phyloP scores from a whole-genome alignment of 768 basidiomycete genomes.

The Boletus subcaerulescens region DNA sequence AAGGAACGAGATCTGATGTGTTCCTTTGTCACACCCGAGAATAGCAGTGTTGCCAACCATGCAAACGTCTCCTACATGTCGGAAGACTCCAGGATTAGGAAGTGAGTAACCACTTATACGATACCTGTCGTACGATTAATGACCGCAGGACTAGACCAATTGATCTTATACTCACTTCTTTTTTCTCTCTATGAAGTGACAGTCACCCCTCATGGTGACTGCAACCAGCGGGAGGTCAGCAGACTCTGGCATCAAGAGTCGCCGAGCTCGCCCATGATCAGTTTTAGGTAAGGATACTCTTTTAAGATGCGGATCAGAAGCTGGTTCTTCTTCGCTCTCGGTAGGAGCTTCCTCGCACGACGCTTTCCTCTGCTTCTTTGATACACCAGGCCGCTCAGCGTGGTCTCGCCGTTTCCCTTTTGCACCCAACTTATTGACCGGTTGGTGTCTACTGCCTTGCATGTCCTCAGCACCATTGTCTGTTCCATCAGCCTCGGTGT shows the following conservation, averaged over 20 bases:
- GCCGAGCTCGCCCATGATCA: slow-evolving; percentile 30
- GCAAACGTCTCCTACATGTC: slow-evolving; percentile 47
- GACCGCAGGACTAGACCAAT: slow-evolving; percentile 2
- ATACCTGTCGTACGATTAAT: slow-evolving; percentile 26
- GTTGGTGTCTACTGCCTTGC: not conserved
- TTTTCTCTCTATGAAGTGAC: slow-evolving; percentile 40
- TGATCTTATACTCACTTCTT: slow-evolving; percentile 25
- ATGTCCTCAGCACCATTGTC: not conserved
- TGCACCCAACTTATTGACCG: slow-evolving; percentile 11
- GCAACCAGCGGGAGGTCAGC: slow-evolving; percentile 37
- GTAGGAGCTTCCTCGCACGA: slow-evolving; percentile 10
- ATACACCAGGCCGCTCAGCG: not conserved
- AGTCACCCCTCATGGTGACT: slow-evolving; percentile 45
- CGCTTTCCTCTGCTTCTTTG: slow-evolving; percentile 8
- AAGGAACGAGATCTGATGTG: slow-evolving; percentile 42
- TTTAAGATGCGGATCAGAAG: slow-evolving; percentile 23
- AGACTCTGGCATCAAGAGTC: slow-evolving; percentile 29
- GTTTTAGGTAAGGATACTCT: slow-evolving; percentile 34
- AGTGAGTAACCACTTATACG: slow-evolving; percentile 38
- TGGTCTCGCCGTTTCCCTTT: slow-evolving; percentile 7
- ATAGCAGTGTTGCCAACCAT: slow-evolving; percentile 40
- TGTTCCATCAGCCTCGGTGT: slow-evolving; percentile 6
- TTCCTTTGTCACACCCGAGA: slow-evolving; percentile 43
- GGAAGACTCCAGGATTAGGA: slow-evolving; percentile 34
- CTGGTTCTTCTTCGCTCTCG: slow-evolving; percentile 15